Conservation (phyloP, 2,329 filamentous ascomycete genomes). For the Aspergillaceae sp. region DNA sequence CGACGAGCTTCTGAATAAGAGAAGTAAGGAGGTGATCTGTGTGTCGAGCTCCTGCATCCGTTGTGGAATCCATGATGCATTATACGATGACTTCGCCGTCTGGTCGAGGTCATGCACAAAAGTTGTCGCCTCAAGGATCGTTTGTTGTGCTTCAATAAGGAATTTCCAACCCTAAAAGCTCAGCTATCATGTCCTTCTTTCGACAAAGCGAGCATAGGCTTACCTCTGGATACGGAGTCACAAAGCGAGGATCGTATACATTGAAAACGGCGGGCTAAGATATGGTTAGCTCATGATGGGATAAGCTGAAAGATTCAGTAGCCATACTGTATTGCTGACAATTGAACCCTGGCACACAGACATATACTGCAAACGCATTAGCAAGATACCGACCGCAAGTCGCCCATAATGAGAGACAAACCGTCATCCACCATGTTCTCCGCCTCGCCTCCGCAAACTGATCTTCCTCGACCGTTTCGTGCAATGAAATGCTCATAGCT, state of each 20-base stretch:
- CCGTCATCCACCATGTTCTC: conserved; percentile 20
- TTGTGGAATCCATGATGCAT: conserved; percentile 8
- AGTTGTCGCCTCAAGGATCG: conserved; percentile 13
- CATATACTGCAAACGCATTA: conserved; percentile 35
- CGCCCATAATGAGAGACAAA: conserved; percentile 11
- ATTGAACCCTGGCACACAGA: conserved; percentile 45
- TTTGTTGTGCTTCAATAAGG: conserved; percentile 17
- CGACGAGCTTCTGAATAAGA: conserved; percentile 5
- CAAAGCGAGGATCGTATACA: conserved; percentile 2
- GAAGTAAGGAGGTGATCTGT: conserved; percentile 10
- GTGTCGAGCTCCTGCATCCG: conserved; percentile 14
- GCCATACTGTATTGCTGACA: conserved; percentile 41
- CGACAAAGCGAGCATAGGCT: background rate
- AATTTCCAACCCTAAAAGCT: conserved; percentile 16
- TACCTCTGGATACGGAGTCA: background rate
- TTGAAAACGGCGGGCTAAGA: conserved; percentile 10
- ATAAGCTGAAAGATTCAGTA: background rate
- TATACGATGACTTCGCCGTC: conserved; percentile 2
- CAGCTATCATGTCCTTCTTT: conserved; percentile 9
- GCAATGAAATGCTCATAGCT: conserved; percentile 19
- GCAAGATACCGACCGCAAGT: conserved; percentile 8
- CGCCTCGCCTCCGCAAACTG: conserved; percentile 16
- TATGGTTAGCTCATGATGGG: background rate
- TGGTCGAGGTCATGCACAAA: conserved; percentile 16
- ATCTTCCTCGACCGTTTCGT: conserved; percentile 13